A percentile compares a stretch with the other conserved stretches of the same genome.
Evolutionary conservation across 129 eudicot genomes (phyloP).

Genomic region (Pittosporum tobira): DNA sequence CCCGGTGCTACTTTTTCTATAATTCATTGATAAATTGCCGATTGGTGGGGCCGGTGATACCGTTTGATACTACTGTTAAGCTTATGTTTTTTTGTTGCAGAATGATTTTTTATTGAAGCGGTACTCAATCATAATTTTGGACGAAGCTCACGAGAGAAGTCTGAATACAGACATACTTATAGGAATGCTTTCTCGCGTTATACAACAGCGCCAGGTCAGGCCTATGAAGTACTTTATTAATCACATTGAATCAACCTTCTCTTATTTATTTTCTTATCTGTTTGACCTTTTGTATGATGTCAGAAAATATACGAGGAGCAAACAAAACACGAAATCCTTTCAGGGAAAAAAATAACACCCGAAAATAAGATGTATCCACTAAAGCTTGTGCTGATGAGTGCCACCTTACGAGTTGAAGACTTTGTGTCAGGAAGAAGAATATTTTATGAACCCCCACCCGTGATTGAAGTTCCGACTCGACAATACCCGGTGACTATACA

Average conservation of each 20-base stretch:
- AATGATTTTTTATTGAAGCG: constrained; percentile 69
- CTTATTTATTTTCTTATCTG: background rate
- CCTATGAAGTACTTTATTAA: background rate
- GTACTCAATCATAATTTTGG: constrained; percentile 77
- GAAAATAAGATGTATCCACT: constrained; percentile 57
- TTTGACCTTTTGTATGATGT: constrained; percentile 12
- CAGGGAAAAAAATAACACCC: constrained; percentile 43
- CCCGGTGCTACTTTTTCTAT: background rate
- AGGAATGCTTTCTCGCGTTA: constrained; percentile 90
- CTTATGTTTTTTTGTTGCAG: constrained; percentile 34
- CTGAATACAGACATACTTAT: constrained; percentile 93
- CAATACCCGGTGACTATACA: constrained; percentile 75
- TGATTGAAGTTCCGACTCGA: constrained; percentile 74
- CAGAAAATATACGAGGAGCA: constrained; percentile 63
- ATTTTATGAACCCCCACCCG: constrained; percentile 65
- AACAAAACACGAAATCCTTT: constrained; percentile 30
- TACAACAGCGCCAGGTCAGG: constrained; percentile 62
- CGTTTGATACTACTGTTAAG: background rate
- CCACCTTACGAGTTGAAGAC: constrained; percentile 83
- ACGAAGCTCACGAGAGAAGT: constrained; percentile 99
- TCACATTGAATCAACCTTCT: too few relatives aligned
- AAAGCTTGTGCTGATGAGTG: constrained; percentile 91
- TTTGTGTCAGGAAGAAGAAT: constrained; percentile 49
- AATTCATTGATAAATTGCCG: background rate
- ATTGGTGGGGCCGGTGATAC: background rate